phyloP scores from a whole-genome alignment of 2,329 filamentous ascomycete genomes.

The Aspergillus luchuensis region DNA sequence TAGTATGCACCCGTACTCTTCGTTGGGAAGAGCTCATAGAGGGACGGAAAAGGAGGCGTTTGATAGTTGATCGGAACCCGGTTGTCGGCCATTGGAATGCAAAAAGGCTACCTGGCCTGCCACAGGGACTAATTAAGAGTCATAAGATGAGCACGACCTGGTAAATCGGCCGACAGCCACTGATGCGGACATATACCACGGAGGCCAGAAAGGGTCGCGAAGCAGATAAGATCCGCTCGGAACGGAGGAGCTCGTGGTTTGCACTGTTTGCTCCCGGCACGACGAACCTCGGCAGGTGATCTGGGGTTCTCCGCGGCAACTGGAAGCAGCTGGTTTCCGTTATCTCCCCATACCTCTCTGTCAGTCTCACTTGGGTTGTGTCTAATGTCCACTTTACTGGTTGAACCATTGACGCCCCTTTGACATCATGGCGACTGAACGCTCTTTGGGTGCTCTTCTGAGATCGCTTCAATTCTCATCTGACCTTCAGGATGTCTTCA shows the following conservation, averaged over 20 bases:
- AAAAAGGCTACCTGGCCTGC: slow-evolving; percentile 5
- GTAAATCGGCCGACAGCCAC: slow-evolving; percentile 15
- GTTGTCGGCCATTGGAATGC: slow-evolving; percentile 37
- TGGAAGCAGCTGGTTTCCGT: background rate
- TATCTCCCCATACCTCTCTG: background rate
- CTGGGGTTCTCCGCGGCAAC: slow-evolving; percentile 35
- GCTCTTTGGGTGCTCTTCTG: slow-evolving; percentile 61
- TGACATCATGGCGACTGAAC: slow-evolving; percentile 58
- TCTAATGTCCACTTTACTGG: slow-evolving; percentile 9
- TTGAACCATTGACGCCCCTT: background rate
- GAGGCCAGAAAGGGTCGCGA: background rate
- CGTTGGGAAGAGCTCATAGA: slow-evolving; percentile 72
- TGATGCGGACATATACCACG: background rate
- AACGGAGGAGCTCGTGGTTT: background rate
- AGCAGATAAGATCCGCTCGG: slow-evolving; percentile 7
- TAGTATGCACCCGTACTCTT: slow-evolving; percentile 59
- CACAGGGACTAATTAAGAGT: background rate
- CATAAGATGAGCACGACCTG: slow-evolving; percentile 6
- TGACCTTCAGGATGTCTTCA: slow-evolving; percentile 60
- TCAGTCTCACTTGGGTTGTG: background rate
- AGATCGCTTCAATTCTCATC: slow-evolving; percentile 62
- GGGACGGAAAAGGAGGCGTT: slow-evolving; percentile 74
- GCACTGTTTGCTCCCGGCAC: slow-evolving; percentile 33
- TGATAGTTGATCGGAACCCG: slow-evolving; percentile 61
- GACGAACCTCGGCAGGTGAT: slow-evolving; percentile 37